A percentile compares a stretch with the other conserved stretches of the same genome.
These are phyloP conservation scores for Pythium insidiosum DNA, from an alignment of 352 stramenopile genomes.

Conservation along the genomic window DNA sequence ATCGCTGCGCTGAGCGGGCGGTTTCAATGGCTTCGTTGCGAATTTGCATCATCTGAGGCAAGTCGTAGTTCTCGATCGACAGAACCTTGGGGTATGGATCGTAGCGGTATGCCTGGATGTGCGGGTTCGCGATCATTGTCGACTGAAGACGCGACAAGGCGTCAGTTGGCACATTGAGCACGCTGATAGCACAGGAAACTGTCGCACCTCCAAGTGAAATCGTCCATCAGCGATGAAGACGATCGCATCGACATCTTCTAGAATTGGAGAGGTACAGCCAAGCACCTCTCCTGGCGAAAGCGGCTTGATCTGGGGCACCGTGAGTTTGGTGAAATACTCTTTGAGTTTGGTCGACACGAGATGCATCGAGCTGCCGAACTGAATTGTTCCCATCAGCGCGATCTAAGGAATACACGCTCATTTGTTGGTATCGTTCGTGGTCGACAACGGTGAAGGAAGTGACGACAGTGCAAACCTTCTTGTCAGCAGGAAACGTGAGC, in stretches of 20 bases:
- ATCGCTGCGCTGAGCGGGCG: slow-evolving; percentile 78
- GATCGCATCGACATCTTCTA: slow-evolving; percentile 89
- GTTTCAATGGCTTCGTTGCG: slow-evolving; percentile 75
- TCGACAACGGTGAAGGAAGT: no score
- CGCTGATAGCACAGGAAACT: background rate
- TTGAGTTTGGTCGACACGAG: slow-evolving; percentile 64
- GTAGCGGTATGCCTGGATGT: slow-evolving; percentile 94
- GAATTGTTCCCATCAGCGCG: slow-evolving; percentile 93
- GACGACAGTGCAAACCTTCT: slow-evolving; percentile 63
- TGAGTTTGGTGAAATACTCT: slow-evolving; percentile 73
- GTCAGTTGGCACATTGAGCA: background rate
- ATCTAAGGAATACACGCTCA: slow-evolving; percentile 35
- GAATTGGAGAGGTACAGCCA: slow-evolving; percentile 96
- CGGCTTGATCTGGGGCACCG: slow-evolving; percentile 95
- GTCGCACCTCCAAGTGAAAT: slow-evolving; percentile 96
- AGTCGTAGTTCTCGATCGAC: slow-evolving; percentile 96
- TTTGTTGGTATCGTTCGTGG: no score
- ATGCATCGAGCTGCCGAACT: slow-evolving; percentile 92
- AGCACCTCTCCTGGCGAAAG: slow-evolving; percentile 97
- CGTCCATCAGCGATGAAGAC: slow-evolving; percentile 99
- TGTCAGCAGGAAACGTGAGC: slow-evolving; percentile 75
- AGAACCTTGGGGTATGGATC: slow-evolving; percentile 98
- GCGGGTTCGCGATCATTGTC: slow-evolving; percentile 98
- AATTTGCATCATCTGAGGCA: slow-evolving; percentile 92
- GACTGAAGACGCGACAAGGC: slow-evolving; percentile 35